Evolutionary conservation across 1,139 yeast genomes (phyloP).

Genomic region (Protomyces pachydermus): DNA sequence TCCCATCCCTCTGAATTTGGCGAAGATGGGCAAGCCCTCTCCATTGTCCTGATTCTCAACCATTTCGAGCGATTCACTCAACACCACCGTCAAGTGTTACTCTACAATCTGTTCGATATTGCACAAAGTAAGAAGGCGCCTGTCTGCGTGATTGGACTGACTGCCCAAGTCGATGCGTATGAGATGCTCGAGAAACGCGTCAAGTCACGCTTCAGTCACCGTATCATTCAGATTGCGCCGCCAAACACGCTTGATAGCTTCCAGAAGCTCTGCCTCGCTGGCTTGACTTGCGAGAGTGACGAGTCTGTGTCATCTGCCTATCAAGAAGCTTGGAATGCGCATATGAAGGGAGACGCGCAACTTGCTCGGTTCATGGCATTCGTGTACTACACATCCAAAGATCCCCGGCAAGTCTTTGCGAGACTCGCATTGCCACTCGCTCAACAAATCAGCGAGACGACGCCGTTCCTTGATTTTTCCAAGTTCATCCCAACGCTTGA

Average conservation of each 20-base stretch:
- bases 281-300: not conserved
- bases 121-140: conserved; percentile 68
- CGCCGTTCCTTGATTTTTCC: conserved; percentile 1
- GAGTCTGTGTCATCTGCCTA: conserved; percentile 31
- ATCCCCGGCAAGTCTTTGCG: conserved; percentile 26
- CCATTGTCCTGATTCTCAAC: conserved; percentile 62
- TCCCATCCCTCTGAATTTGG: conserved; percentile 38
- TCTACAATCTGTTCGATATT: conserved; percentile 82
- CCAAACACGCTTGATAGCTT: conserved; percentile 42
- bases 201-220: conserved; percentile 79
- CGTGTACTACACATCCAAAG: conserved; percentile 32
- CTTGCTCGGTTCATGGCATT: conserved; percentile 9
- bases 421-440: conserved; percentile 13
- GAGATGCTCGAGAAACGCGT: conserved; percentile 89
- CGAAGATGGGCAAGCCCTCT: conserved; percentile 47
- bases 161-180: conserved; percentile 63
- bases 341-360: conserved; percentile 39
- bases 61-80: conserved; percentile 76
- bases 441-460: conserved; percentile 1
- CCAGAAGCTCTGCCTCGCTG: conserved; percentile 37
- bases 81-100: conserved; percentile 68
- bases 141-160: conserved; percentile 73
- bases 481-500: not conserved
- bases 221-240: conserved; percentile 59
- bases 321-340: conserved; percentile 51